Conservation (phyloP, 2,329 filamentous ascomycete species). For the Aspergillus quadrilineatus region DNA sequence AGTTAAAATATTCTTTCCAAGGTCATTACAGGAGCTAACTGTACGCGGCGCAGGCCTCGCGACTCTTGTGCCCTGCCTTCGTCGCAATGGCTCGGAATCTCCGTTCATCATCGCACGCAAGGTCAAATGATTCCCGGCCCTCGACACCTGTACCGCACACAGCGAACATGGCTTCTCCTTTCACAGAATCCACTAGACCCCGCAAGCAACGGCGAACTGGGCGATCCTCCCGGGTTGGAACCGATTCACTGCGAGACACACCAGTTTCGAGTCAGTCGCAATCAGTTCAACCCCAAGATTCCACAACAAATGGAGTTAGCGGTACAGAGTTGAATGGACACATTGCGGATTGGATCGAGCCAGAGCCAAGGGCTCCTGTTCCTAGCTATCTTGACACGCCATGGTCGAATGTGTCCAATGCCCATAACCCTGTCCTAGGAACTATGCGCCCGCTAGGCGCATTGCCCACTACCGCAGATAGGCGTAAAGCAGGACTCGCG, state of each 20-base stretch:
- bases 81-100: constrained; percentile 37
- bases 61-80: constrained; percentile 21
- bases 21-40: constrained; percentile 25
- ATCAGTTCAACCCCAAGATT: constrained; percentile 14
- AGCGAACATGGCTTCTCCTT: constrained; percentile 23
- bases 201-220: constrained; percentile 36
- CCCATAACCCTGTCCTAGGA: constrained; percentile 72
- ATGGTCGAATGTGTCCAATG: constrained; percentile 57
- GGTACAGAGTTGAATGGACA: constrained; percentile 12
- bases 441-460: constrained; percentile 80
- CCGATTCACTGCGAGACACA: constrained; percentile 22
- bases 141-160: constrained; percentile 28
- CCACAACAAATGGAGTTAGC: constrained; percentile 8
- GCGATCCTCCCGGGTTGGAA: constrained; percentile 26
- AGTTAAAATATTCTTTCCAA: constrained; percentile 2
- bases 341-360: constrained; percentile 54
- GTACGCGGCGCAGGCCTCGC: constrained; percentile 16
- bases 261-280: constrained; percentile 19
- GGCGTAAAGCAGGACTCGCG: constrained; percentile 51
- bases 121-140: constrained; percentile 33
- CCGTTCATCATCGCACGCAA: constrained; percentile 34
- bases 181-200: constrained; percentile 30
- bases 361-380: constrained; percentile 51
- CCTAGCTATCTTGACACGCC: constrained; percentile 73
- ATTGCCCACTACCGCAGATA: constrained; percentile 63